Percentiles rank a stretch among this genome's conserved stretches.
Conservation (phyloP, 345 rosid species). For the Diplotaxis tenuifolia region DNA sequence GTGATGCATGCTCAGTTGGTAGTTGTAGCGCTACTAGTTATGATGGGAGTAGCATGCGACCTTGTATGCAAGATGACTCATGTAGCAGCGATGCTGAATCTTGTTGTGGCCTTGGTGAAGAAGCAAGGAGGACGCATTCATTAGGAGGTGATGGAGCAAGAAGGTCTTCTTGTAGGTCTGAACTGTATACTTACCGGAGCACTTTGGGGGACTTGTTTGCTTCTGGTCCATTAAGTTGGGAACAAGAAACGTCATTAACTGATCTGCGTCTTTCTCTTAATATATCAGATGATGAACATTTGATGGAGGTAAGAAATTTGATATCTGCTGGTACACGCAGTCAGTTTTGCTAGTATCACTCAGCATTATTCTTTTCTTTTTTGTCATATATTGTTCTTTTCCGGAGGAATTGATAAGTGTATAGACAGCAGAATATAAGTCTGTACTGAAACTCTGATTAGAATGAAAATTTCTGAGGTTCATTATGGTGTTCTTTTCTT, state of each 20-base stretch:
- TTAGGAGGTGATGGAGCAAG: slow-evolving; percentile 42
- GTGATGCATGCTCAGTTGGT: slow-evolving; percentile 61
- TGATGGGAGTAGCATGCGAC: slow-evolving; percentile 30
- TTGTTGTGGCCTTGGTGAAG: slow-evolving; percentile 19
- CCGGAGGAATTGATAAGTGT: slow-evolving; percentile 28
- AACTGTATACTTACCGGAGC: slow-evolving; percentile 61
- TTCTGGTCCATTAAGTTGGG: slow-evolving; percentile 86
- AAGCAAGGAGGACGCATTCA: slow-evolving; percentile 32
- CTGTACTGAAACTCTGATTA: slow-evolving; percentile 35
- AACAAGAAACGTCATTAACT: slow-evolving; percentile 74
- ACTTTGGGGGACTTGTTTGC: slow-evolving; percentile 65
- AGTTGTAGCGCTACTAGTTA: slow-evolving; percentile 59
- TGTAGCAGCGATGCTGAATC: slow-evolving; percentile 60
- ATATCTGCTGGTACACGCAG: slow-evolving; percentile 54
- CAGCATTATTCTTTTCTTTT: slow-evolving; percentile 29
- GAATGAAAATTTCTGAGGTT: slow-evolving; percentile 27
- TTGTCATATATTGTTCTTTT: slow-evolving; percentile 39
- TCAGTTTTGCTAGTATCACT: slow-evolving; percentile 41
- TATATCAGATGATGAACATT: slow-evolving; percentile 86
- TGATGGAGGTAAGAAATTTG: slow-evolving; percentile 70
- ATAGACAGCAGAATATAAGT: slow-evolving; percentile 36
- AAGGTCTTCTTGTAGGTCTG: slow-evolving; percentile 58
- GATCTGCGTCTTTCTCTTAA: slow-evolving; percentile 76
- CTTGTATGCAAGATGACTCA: slow-evolving; percentile 34
- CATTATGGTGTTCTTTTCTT: slow-evolving; percentile 16